Evolutionary conservation across 1,284 basidiomycete genomes (phyloP).

Genomic region (Taiwanofungus camphoratus): DNA sequence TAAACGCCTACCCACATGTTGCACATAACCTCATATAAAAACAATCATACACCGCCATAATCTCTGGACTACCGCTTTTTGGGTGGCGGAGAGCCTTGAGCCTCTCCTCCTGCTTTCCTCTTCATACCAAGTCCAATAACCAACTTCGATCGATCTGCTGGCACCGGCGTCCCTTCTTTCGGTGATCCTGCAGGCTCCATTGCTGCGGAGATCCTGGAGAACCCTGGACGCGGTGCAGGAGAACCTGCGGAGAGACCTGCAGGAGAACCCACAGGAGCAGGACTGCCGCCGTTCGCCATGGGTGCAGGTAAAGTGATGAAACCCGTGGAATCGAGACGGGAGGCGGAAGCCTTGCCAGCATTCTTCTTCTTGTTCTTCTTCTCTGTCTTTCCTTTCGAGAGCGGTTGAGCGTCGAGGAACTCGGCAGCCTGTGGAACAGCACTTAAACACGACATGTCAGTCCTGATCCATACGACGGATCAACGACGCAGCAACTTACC

Average conservation of each 20-base stretch:
- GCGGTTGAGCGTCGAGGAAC: constrained; percentile 70
- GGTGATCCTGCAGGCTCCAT: constrained; percentile 39
- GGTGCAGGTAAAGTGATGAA: constrained; percentile 69
- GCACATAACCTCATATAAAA: too few species aligned
- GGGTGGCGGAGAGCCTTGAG: constrained; percentile 37
- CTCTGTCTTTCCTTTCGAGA: constrained; percentile 71
- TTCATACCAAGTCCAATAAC: constrained; percentile 72
- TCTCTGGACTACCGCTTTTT: constrained; percentile 35
- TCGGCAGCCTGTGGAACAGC: constrained; percentile 76
- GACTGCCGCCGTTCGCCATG: constrained; percentile 41
- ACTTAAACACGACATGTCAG: constrained; percentile 31
- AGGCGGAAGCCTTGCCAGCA: constrained; percentile 42
- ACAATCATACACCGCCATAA: too few species aligned
- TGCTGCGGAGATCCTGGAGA: constrained; percentile 65
- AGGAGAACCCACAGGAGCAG: constrained; percentile 31
- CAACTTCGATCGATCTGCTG: constrained; percentile 63
- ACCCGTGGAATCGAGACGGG: constrained; percentile 45
- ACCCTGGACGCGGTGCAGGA: constrained; percentile 67
- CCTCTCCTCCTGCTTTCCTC: constrained; percentile 68
- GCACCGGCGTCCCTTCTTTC: constrained; percentile 41
- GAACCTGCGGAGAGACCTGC: constrained; percentile 36
- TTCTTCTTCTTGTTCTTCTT: constrained; percentile 77
- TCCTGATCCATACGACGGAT: background rate
- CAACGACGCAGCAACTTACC: constrained; percentile 44
- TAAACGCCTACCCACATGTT: too few species aligned